phyloP scores from a whole-genome alignment of 2,329 filamentous ascomycete genomes.

The Penicillium sp. region DNA sequence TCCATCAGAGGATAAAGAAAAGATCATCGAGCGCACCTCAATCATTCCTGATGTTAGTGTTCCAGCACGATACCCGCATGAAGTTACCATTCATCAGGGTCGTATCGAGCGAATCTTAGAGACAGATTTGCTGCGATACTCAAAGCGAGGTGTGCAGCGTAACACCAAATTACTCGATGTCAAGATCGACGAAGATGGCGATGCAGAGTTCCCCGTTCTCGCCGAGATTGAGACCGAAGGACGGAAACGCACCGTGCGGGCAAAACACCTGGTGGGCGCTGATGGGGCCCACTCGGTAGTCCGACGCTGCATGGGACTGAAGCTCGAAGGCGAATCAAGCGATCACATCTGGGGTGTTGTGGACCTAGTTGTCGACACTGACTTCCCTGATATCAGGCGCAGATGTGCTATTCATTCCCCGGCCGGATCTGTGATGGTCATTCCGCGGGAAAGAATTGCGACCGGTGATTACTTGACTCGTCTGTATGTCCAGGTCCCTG shows the following conservation, averaged over 20 bases:
- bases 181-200: conserved; percentile 52
- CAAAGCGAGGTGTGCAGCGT: conserved; percentile 57
- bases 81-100: conserved; percentile 70
- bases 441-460: conserved; percentile 64
- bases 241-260: conserved; percentile 46
- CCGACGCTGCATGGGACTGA: conserved; percentile 53
- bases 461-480: conserved; percentile 68
- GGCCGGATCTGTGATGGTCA: conserved; percentile 75
- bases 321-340: conserved; percentile 66
- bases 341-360: conserved; percentile 75
- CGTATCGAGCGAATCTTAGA: conserved; percentile 71
- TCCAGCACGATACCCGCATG: conserved; percentile 69
- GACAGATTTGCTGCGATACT: conserved; percentile 63
- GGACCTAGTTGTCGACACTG: conserved; percentile 69
- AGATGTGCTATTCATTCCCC: conserved; percentile 74
- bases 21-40: conserved; percentile 63
- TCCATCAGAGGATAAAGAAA: conserved; percentile 49
- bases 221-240: conserved; percentile 28
- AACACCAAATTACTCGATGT: conserved; percentile 66
- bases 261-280: conserved; percentile 71
- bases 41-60: conserved; percentile 55
- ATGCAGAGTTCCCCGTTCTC: conserved; percentile 42
- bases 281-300: conserved; percentile 71
- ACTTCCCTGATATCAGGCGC: conserved; percentile 79
- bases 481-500: conserved; percentile 56